These are phyloP conservation scores for Wallacemonas sp. DNA, from an alignment of 208 protist species.

Conservation along the genomic window DNA sequence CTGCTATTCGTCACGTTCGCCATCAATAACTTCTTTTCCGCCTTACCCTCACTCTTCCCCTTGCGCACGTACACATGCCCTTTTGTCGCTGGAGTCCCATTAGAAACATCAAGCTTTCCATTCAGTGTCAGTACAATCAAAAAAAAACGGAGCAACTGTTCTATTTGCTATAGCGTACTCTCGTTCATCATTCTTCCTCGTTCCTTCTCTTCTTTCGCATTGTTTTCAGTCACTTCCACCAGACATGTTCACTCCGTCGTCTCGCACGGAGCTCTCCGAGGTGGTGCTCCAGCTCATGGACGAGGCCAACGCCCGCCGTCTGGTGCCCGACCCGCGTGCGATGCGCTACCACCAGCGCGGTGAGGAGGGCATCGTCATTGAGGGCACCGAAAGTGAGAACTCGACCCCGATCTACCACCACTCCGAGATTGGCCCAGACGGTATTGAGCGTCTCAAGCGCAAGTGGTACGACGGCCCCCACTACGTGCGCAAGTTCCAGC, in stretches of 20 bases:
- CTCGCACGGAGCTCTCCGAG: slow-evolving; percentile 15
- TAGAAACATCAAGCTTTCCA: not conserved
- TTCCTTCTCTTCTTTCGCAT: not conserved
- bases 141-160: not conserved
- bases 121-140: not conserved
- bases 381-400: slow-evolving; percentile 39
- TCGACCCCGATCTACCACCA: slow-evolving; percentile 52
- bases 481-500: slow-evolving; percentile 27
- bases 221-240: not conserved
- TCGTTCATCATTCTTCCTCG: not conserved
- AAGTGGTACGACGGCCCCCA: slow-evolving; percentile 25
- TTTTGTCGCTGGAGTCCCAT: not conserved
- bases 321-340: slow-evolving; percentile 21
- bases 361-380: slow-evolving; percentile 28
- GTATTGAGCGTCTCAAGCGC: slow-evolving; percentile 23
- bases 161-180: not conserved
- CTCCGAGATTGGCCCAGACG: slow-evolving; percentile 18
- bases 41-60: not conserved
- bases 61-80: not conserved
- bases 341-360: slow-evolving; percentile 32
- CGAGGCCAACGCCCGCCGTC: slow-evolving; percentile 20
- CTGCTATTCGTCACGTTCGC: too few species aligned
- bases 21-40: not conserved
- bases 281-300: slow-evolving; percentile 45
- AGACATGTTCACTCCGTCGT: slow-evolving; percentile 11